Evolutionary conservation across 371 early-diverging fungal genomes (phyloP), one percentile per base, ranked within the genome.

Genomic region (Syncephalastrum sp.): DNA sequence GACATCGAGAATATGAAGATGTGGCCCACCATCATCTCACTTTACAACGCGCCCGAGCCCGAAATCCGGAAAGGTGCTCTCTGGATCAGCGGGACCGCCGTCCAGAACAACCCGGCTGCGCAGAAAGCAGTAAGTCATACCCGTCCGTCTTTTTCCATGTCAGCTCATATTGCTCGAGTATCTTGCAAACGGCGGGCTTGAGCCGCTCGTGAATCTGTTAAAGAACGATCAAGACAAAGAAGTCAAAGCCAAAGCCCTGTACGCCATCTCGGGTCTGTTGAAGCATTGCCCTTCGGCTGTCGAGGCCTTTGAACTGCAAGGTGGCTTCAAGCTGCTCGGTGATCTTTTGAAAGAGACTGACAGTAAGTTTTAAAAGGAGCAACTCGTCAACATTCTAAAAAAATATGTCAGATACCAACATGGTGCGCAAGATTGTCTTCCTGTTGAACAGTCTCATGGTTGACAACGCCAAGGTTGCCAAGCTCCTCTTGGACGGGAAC

Each of bases 21-120:
- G 57, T 98, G 97, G 97, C 82, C 84, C 42, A 84, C 85, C 10
- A 68, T 98, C 16, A 56, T 95, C 46, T 69, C 67, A 5, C 75
- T 87, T 33, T 63, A 91, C 51, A 59, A 62, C 17, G 72, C 80
- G 44, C 52, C 70, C 19, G 82, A 89, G 48, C 70, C 81, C 0
- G 69, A 70, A 49, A 63, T 95, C 16, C 84, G 95, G 42, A 80
- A 80, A 56, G 89, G 85, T 29, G 86, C 87, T 4, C 88, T 89
- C 33, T 98, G 97, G 97, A 90, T 94, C 2, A 82, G 91, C 51
- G 96, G 93, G 4, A 98, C 97, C 2, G 91, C 93, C 2, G 86
- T 96, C 5, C 96, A 97, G 69, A 95, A 98, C 75, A 97, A 98
- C 67, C 85, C 87, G 21, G 72, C 80, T 45, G 90, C 96, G 2